Conservation (phyloP, 768 basidiomycete genomes). For the Lactarius akahatsu region DNA sequence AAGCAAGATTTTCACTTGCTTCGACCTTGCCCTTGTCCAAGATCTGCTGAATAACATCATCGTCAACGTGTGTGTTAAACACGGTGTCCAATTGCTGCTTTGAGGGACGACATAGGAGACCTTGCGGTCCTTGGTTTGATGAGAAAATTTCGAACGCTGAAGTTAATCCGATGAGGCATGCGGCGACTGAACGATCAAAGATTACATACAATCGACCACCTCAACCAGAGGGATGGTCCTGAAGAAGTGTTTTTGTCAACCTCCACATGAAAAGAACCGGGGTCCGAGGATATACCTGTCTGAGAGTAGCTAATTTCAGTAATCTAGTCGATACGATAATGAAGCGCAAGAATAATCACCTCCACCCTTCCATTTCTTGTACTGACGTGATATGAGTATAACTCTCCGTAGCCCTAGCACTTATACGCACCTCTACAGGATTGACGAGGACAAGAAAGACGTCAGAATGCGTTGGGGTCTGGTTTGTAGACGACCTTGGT, state of each 20-base stretch:
- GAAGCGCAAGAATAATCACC: slow-evolving; percentile 47
- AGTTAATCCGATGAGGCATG: slow-evolving; percentile 5
- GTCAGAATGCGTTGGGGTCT: slow-evolving; percentile 64
- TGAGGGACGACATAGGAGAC: slow-evolving; percentile 70
- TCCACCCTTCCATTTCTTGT: slow-evolving; percentile 76
- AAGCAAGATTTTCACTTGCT: slow-evolving; percentile 46
- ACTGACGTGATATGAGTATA: slow-evolving; percentile 42
- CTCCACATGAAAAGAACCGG: slow-evolving; percentile 46
- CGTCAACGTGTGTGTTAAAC: slow-evolving; percentile 65
- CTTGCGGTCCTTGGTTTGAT: slow-evolving; percentile 74
- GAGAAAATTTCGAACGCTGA: slow-evolving; percentile 71
- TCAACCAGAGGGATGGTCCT: slow-evolving; percentile 70
- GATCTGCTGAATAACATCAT: slow-evolving; percentile 58
- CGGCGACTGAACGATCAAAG: background rate
- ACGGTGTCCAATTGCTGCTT: slow-evolving; percentile 77
- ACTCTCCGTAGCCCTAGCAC: slow-evolving; percentile 2
- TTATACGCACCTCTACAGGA: slow-evolving; percentile 52
- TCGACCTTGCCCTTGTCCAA: slow-evolving; percentile 65
- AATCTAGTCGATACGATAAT: slow-evolving; percentile 23
- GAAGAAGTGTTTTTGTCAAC: slow-evolving; percentile 5
- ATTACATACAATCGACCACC: slow-evolving; percentile 74
- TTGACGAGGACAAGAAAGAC: slow-evolving; percentile 74
- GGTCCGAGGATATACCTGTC: slow-evolving; percentile 66
- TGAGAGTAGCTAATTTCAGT: slow-evolving; percentile 35
- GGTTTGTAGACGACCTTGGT: slow-evolving; percentile 82